Conservation (phyloP, 2,329 filamentous ascomycete species). For the Diaporthe vexans region DNA sequence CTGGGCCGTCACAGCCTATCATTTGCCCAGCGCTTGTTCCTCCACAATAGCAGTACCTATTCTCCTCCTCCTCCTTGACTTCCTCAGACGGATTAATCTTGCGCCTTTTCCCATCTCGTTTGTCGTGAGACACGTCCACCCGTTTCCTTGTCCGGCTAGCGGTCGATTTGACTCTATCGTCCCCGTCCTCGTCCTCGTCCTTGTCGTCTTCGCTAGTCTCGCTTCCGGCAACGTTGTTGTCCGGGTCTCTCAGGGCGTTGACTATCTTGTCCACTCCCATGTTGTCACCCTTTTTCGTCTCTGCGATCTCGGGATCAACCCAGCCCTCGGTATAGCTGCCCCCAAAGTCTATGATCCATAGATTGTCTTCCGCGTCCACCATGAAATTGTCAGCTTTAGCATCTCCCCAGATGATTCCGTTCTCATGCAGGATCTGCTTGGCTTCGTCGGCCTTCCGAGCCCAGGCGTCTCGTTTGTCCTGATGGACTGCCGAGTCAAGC, state of each 20-base stretch:
- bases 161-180: not conserved
- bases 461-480: slow-evolving; percentile 29
- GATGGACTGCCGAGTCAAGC: slow-evolving; percentile 12
- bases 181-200: not conserved
- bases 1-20: slow-evolving; percentile 30
- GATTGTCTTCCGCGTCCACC: slow-evolving; percentile 48
- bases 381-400: slow-evolving; percentile 51
- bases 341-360: slow-evolving; percentile 51
- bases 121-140: not conserved
- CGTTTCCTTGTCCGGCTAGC: not conserved
- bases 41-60: slow-evolving; percentile 28
- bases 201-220: not conserved
- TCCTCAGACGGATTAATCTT: not conserved
- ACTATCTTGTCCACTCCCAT: slow-evolving; percentile 36
- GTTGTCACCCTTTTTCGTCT: slow-evolving; percentile 30
- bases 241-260: slow-evolving; percentile 29
- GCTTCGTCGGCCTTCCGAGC: slow-evolving; percentile 18
- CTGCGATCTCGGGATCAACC: slow-evolving; percentile 43
- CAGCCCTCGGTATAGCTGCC: slow-evolving; percentile 50
- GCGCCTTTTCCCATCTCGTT: not conserved
- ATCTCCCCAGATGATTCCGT: slow-evolving; percentile 49
- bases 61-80: not conserved
- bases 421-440: slow-evolving; percentile 9
- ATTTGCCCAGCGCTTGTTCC: slow-evolving; percentile 21
- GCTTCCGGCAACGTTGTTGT: slow-evolving; percentile 5